These are phyloP conservation scores for Serendipita sp. DNA, from an alignment of 768 basidiomycete genomes.

Conservation along the genomic window DNA sequence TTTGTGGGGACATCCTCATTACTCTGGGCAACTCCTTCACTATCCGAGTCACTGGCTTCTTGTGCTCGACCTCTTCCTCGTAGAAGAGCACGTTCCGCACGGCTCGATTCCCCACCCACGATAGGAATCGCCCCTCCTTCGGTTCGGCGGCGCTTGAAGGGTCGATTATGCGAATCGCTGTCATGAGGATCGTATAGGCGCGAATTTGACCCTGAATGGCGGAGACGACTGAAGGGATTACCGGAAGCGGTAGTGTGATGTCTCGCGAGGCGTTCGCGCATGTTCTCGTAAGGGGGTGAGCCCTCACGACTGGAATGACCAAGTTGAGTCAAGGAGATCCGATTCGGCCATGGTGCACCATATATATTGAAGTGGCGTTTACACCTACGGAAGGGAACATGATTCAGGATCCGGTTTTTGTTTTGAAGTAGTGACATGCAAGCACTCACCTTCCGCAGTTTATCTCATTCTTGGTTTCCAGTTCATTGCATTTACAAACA, in stretches of 20 bases:
- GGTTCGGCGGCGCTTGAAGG: not conserved
- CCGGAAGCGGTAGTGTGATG: not conserved
- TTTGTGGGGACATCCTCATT: not conserved
- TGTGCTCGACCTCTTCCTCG: not conserved
- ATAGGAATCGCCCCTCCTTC: not conserved
- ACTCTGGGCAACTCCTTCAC: not conserved
- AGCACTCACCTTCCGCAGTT: constrained; percentile 58
- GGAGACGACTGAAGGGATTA: not conserved
- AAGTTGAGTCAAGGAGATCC: constrained; percentile 21
- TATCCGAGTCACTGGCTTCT: not conserved
- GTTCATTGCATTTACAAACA: not conserved
- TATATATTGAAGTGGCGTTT: constrained; percentile 72
- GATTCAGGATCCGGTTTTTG: no score
- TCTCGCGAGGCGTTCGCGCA: not conserved
- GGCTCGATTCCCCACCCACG: not conserved
- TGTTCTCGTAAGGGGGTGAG: not conserved
- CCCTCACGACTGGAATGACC: not conserved
- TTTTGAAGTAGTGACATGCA: no score
- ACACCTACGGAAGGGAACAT: constrained; percentile 32
- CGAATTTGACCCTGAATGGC: not conserved
- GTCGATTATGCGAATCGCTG: not conserved
- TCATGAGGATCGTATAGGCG: not conserved
- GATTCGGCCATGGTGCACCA: constrained; percentile 51
- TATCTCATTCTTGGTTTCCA: constrained; percentile 20
- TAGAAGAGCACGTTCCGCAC: not conserved